Conservation (phyloP, 164 flowering plant species). For the Litsea cubeba region DNA sequence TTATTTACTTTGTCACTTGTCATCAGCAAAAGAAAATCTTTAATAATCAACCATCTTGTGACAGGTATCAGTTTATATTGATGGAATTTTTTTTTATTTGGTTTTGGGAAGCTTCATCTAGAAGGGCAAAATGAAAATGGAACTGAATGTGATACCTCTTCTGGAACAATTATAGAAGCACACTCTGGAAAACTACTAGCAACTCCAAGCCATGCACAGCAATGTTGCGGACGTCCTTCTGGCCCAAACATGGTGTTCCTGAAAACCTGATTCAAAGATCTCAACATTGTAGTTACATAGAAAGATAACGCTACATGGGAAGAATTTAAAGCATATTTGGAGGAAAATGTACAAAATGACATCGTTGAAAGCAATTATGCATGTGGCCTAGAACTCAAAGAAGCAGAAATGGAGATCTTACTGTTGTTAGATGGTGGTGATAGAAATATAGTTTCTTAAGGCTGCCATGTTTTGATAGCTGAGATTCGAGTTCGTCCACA, state of each 20-base stretch:
- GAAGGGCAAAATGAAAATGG: background rate
- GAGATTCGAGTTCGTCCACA: conserved; percentile 88
- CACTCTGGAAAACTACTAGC: conserved; percentile 99
- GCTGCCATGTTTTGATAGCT: conserved; percentile 83
- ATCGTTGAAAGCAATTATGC: background rate
- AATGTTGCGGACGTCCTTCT: conserved; percentile 99
- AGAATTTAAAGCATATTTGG: background rate
- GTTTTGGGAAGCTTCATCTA: background rate
- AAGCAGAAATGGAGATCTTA: conserved; percentile 27
- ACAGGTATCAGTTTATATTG: no score
- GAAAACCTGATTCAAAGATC: conserved; percentile 57
- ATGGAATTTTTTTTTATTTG: background rate
- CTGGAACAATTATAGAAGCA: conserved; percentile 86
- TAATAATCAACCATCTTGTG: background rate
- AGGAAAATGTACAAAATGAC: background rate
- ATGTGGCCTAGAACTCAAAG: background rate
- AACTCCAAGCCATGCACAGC: conserved; percentile 99
- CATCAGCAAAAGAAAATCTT: no score
- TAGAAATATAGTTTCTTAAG: conserved; percentile 86
- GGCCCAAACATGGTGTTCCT: conserved; percentile 99
- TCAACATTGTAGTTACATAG: background rate
- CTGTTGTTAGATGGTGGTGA: conserved; percentile 95
- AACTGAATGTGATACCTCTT: conserved; percentile 56
- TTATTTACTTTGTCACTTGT: no score
- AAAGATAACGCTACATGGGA: background rate